Evolutionary conservation across 2,329 filamentous ascomycete species (phyloP), one percentile per base, ranked within the genome.

Genomic region (Orbilia quercus): DNA sequence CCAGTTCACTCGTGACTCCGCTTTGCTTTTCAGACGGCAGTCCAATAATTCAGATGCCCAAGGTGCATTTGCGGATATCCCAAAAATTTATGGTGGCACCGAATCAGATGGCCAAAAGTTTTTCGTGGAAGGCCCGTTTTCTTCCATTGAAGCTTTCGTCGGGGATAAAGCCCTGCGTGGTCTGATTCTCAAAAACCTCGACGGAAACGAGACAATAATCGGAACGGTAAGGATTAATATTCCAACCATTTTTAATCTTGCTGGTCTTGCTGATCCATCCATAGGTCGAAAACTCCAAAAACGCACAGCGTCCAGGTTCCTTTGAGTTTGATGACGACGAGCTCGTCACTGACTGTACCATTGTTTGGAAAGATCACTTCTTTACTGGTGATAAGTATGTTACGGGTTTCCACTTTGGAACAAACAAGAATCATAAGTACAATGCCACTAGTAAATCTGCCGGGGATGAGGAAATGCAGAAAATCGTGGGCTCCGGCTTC

Each of bases 261-360:
- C 7, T 40, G 14, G 34, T 14, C 23, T 28, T 18, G 12, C 63
- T 67, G 20, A 66, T 40, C 34, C 11, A 42, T 12, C 6, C 23
- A 12, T 18, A 69, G 64, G 28, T 25, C 44, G 44, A 57, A 34
- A 71, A 63, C 42, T 57, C 42, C 25, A 63, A 63, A 18, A 71
- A 38, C 25, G 66, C 59, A 25, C 63, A 71, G 20, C 42, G 66
- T 5, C 50, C 66, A n/a, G 66, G 66, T 2, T 64, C 57, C 25
- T 71, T 71, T 22, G 59, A 57, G 25, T 71, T 71, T 38, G 58
- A 50, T n/a, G 51, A 64, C 11, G 59, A 71, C 9, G 66, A 71
- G 23, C n/a, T 57, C 22, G 50, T 71, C 7, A 64, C 57, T n/a
- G 59, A 71, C 45, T 64, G 42, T 12, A 64, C 25, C 14, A 71